These are phyloP conservation scores for Trichoderma afroharzianum DNA, from an alignment of 2,329 filamentous ascomycete genomes.

Conservation along the genomic window DNA sequence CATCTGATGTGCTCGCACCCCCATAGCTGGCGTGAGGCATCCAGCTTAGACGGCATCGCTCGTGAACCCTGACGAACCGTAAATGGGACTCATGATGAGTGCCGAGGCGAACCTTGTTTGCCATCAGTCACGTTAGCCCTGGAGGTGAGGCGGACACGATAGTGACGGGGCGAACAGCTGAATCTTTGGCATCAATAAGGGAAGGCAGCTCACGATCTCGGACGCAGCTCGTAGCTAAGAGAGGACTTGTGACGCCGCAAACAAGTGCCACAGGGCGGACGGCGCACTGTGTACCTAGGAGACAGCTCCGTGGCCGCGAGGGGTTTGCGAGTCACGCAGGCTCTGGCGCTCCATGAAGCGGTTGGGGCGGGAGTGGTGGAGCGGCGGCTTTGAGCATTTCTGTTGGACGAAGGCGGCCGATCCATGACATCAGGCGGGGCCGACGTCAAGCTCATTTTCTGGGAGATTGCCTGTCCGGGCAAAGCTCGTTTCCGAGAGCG, in stretches of 20 bases:
- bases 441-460: conserved; percentile 20
- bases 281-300: neutral
- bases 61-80: neutral
- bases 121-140: neutral
- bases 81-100: neutral
- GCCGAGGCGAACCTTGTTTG: neutral
- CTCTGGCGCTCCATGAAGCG: conserved; percentile 4
- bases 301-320: neutral
- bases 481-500: conserved; percentile 10
- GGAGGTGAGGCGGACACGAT: neutral
- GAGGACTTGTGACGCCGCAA: neutral
- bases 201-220: conserved; percentile 12
- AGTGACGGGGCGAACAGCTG: conserved; percentile 3
- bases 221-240: conserved; percentile 10
- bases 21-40: neutral
- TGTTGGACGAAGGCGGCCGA: conserved; percentile 24
- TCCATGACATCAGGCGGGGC: conserved; percentile 33
- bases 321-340: conserved; percentile 13
- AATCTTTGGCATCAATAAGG: conserved; percentile 1
- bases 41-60: neutral
- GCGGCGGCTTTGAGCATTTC: neutral
- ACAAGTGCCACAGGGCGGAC: neutral
- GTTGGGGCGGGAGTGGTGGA: conserved; percentile 18
- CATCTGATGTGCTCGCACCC: neutral
- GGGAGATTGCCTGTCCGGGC: conserved; percentile 22